Base-by-base conservation (phyloP, 1,284 basidiomycete genomes). In the Xerocomus amazonicus region DNA sequence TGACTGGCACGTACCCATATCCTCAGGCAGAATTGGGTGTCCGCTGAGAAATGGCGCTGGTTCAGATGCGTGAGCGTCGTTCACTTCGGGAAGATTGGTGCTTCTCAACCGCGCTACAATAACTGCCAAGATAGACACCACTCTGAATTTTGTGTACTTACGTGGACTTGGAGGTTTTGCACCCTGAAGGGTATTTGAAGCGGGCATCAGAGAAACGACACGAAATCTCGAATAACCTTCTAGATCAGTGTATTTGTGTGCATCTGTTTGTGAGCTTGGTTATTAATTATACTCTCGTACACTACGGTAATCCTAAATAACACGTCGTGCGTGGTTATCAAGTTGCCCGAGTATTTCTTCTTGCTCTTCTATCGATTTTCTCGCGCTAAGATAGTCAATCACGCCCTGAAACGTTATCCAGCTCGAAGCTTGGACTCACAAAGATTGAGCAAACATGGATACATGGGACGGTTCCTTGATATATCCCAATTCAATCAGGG, bases 401-500 rank as follows among this genome's bases (percentile, higher is more conserved):
- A 43, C 26, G 37, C 13, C 4, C 10, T 39, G 19, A 23, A 23
- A 43, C 34, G 27, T 8, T 10, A 9, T 32, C n/a, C 9, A n/a
- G 40, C 6, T 23, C 1, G 61, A 16, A 41, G 31, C 14, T 9
- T 13, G 14, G 23, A 68, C 82, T 67, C 55, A 86, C 84, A 87
- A 87, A 33, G 78, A 73, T 45, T 74, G 72, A 4, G 84, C 83
- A 58, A 87, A 86, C 6, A 59, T 56, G 4, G 79, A 69, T 3
- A 83, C 61, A 45, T 85, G 76, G 12, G 68, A 69, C 4, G 73
- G 69, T 28, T 63, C 68, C 46, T 72, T 73, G 52, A 87, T 78
- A 56, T 81, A 73, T 8, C 78, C 81, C 2, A 83, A 69, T 37
- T 78, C 78, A 37, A 86, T 70, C 46, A 87, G 71, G 7, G 84